These are phyloP conservation scores for Blastobotrys parvus DNA, from an alignment of 805 yeast genomes.

Conservation along the genomic window DNA sequence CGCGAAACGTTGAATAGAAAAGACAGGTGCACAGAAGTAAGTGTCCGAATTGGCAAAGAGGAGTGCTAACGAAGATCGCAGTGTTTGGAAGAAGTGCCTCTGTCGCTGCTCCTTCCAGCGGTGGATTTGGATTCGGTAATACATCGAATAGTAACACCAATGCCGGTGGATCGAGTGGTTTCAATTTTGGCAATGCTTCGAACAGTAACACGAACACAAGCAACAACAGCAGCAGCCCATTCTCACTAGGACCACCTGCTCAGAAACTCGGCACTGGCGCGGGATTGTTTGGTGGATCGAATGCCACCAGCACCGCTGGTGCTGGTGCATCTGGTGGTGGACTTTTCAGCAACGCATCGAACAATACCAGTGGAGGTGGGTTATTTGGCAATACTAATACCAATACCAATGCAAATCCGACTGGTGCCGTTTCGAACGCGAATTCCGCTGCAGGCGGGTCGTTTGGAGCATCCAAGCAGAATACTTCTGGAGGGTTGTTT, in stretches of 20 bases:
- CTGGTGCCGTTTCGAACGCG: conserved; percentile 4
- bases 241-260: too few species aligned
- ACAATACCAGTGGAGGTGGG: conserved; percentile 3
- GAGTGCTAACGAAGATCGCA: too few species aligned
- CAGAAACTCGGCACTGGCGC: too few species aligned
- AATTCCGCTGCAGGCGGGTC: conserved; percentile 12
- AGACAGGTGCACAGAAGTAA: too few species aligned
- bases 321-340: conserved; percentile 1
- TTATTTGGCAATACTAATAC: conserved; percentile 1
- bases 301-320: neutral
- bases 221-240: neutral
- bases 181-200: neutral
- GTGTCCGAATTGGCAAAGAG: too few species aligned
- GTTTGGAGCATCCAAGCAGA: conserved; percentile 17
- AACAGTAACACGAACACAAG: neutral
- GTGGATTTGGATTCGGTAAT: neutral
- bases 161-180: neutral
- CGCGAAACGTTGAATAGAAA: too few species aligned
- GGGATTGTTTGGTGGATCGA: conserved; percentile 2
- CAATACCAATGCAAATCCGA: neutral
- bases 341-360: neutral
- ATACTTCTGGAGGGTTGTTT: conserved; percentile 18
- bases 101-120: neutral
- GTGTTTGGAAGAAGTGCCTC: too few species aligned
- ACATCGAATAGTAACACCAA: neutral